These are phyloP conservation scores for Globisporangium camurandrum DNA, from an alignment of 352 stramenopile genomes.

Conservation along the genomic window DNA sequence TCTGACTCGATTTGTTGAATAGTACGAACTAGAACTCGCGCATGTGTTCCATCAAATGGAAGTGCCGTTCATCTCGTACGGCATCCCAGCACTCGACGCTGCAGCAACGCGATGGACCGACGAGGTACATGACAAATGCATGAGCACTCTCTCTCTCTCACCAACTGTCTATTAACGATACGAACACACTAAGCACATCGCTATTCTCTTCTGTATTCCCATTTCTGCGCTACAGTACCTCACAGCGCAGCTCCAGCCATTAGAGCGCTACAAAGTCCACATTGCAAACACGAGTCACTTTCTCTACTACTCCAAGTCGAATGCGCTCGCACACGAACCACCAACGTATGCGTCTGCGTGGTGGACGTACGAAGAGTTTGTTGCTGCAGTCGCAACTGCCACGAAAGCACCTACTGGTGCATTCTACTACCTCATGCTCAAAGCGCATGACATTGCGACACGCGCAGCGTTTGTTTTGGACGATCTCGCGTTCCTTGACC, in stretches of 20 bases:
- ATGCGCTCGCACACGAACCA: constrained; percentile 20
- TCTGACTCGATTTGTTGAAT: not conserved
- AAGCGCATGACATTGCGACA: constrained; percentile 30
- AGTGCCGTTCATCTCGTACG: constrained; percentile 91
- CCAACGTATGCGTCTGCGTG: constrained; percentile 38
- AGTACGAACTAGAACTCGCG: constrained; percentile 75
- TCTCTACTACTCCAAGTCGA: constrained; percentile 87
- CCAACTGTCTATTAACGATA: not conserved
- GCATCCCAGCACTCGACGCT: constrained; percentile 78
- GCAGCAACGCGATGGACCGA: constrained; percentile 81
- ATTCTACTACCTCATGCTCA: constrained; percentile 61
- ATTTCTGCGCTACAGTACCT: constrained; percentile 26
- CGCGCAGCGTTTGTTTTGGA: constrained; percentile 60
- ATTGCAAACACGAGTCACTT: constrained; percentile 89
- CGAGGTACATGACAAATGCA: constrained; percentile 15
- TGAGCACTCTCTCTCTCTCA: not conserved
- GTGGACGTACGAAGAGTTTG: constrained; percentile 61
- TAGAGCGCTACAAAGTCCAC: constrained; percentile 50
- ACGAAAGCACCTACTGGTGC: constrained; percentile 15
- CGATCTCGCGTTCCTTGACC: constrained; percentile 90
- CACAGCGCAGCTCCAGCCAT: constrained; percentile 28
- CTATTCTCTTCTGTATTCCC: too few species aligned
- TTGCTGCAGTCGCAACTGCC: constrained; percentile 19
- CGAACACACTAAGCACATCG: not conserved
- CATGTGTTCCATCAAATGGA: constrained; percentile 89